phyloP scores from a whole-genome alignment of 306 rosid species.

The Casuarina glauca region DNA sequence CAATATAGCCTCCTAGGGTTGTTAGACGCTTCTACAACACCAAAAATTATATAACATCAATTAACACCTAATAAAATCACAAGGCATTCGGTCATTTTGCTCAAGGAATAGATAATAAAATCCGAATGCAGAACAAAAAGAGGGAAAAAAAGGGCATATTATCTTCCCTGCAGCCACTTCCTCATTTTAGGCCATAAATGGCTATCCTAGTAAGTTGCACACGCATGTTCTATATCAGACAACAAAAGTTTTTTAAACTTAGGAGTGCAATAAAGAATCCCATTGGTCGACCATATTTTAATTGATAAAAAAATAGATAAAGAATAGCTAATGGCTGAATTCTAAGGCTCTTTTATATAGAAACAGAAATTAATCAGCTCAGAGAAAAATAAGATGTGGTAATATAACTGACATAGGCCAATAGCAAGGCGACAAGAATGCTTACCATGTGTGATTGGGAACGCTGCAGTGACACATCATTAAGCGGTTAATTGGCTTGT shows the following conservation, averaged over 20 bases:
- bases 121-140: background rate
- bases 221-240: background rate
- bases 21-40: background rate
- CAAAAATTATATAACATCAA: background rate
- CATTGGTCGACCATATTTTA: background rate
- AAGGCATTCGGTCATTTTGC: background rate
- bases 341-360: background rate
- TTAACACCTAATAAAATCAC: background rate
- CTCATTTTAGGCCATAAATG: background rate
- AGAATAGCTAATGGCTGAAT: background rate
- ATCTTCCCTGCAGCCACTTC: background rate
- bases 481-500: background rate
- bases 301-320: background rate
- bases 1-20: background rate
- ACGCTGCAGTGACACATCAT: background rate
- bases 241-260: background rate
- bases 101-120: background rate
- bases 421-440: background rate
- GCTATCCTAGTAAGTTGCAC: background rate
- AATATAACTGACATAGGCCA: background rate
- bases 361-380: slow-evolving; percentile 1
- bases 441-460: background rate
- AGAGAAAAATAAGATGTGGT: background rate
- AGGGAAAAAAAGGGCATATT: too few relatives aligned
- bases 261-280: background rate